phyloP scores from a whole-genome alignment of 495 filamentous ascomycete species.

The Penicillium roqueforti region DNA sequence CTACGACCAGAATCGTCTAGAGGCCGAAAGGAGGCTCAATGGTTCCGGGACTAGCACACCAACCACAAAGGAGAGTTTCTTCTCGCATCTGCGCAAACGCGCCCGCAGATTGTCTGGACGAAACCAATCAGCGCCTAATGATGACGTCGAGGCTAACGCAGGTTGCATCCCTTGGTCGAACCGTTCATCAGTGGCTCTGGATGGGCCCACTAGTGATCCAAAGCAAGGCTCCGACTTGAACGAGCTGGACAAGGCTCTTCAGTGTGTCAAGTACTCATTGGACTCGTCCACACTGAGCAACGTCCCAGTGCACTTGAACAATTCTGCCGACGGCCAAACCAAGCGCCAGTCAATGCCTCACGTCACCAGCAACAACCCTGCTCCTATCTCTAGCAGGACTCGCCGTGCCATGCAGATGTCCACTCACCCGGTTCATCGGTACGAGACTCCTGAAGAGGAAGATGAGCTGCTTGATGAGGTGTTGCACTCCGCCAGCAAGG shows the following conservation, averaged over 20 bases:
- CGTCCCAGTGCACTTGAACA: conserved; percentile 44
- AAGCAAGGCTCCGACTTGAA: conserved; percentile 47
- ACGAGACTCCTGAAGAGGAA: conserved; percentile 95
- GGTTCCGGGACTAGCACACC: conserved; percentile 67
- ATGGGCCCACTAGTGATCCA: conserved; percentile 51
- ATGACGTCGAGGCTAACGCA: conserved; percentile 88
- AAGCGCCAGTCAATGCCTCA: conserved; percentile 75
- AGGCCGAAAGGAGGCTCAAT: conserved; percentile 86
- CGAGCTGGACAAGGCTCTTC: conserved; percentile 79
- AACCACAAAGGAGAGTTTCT: conserved; percentile 81
- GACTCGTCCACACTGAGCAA: conserved; percentile 50
- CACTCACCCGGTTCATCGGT: conserved; percentile 67
- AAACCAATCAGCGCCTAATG: conserved; percentile 69
- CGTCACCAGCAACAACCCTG: conserved; percentile 47
- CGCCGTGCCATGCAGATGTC: conserved; percentile 74
- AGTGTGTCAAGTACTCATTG: conserved; percentile 61
- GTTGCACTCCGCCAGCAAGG: conserved; percentile 55
- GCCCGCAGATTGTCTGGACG: conserved; percentile 89
- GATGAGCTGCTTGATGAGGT: conserved; percentile 93
- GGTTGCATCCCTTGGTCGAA: conserved; percentile 88
- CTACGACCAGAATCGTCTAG: conserved; percentile 83
- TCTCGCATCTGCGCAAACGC: conserved; percentile 93
- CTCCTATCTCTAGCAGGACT: conserved; percentile 77
- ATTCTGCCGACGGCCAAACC: conserved; percentile 49
- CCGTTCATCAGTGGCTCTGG: conserved; percentile 77